Evolutionary conservation across 2,329 filamentous ascomycete genomes (phyloP).

Genomic region (Colletotrichum kahawae): DNA sequence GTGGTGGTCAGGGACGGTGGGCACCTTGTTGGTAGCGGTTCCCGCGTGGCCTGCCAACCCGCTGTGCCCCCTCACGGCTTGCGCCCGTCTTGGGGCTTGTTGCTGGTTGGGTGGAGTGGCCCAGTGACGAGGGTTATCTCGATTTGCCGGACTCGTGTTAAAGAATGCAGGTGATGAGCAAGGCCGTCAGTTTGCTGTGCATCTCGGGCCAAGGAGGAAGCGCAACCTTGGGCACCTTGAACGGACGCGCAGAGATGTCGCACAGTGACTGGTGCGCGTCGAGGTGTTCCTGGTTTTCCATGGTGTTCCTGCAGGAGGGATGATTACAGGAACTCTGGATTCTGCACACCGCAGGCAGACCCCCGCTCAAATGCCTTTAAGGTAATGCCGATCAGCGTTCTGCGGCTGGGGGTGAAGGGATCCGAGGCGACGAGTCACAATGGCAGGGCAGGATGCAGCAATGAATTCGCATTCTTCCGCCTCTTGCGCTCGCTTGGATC

Average conservation of each 20-base stretch:
- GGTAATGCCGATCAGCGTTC: conserved; percentile 11
- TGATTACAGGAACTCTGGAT: conserved; percentile 10
- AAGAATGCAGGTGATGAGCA: not conserved
- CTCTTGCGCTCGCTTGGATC: not conserved
- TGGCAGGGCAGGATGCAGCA: not conserved
- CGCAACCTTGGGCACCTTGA: not conserved
- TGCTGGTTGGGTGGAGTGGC: not conserved
- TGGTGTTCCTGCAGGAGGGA: not conserved
- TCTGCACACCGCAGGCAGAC: conserved; percentile 1
- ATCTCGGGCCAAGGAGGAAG: not conserved
- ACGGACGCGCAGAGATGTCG: not conserved
- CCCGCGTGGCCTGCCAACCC: not conserved
- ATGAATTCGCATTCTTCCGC: not conserved
- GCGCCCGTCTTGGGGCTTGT: not conserved
- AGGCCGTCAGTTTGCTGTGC: not conserved
- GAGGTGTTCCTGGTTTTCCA: not conserved
- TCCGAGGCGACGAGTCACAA: not conserved
- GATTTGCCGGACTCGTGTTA: not conserved
- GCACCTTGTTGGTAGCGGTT: not conserved
- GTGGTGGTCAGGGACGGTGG: not conserved
- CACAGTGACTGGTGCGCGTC: not conserved
- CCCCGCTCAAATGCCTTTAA: conserved; percentile 2
- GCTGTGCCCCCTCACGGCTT: not conserved
- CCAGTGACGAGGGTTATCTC: not conserved
- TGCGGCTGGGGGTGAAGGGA: not conserved